Evolutionary conservation across 2,329 filamentous ascomycete genomes (phyloP).

Genomic region (Celoporthe dispersa): DNA sequence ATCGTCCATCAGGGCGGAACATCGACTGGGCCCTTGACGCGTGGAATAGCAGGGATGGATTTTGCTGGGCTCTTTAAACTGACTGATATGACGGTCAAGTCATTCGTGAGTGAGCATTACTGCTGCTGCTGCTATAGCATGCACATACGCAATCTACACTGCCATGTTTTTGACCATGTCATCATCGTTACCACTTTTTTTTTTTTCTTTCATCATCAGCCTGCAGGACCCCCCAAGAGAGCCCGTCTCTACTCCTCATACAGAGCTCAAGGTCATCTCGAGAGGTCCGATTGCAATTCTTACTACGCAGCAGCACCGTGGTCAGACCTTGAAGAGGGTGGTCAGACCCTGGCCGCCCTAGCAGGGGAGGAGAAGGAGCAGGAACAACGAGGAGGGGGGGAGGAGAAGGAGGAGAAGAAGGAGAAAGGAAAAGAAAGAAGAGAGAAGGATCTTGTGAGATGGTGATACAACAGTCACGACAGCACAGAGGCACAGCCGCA

Average conservation of each 20-base stretch:
- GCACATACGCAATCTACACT: background rate
- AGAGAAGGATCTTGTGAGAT: background rate
- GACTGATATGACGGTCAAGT: background rate
- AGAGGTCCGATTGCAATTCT: background rate
- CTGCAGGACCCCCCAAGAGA: no score
- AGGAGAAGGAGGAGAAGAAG: no score
- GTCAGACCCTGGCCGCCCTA: background rate
- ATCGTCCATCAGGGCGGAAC: background rate
- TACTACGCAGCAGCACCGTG: background rate
- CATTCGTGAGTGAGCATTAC: background rate
- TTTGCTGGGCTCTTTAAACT: background rate
- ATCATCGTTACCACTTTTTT: background rate
- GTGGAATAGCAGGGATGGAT: slow-evolving; percentile 1
- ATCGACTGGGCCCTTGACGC: background rate
- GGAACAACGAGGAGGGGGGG: background rate
- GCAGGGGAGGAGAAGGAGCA: background rate
- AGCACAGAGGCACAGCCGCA: background rate
- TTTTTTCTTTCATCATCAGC: no score
- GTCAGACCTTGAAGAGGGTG: background rate
- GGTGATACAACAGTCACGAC: background rate
- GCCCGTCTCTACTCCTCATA: no score
- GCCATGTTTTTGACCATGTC: background rate
- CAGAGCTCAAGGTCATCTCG: background rate
- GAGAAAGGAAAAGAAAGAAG: no score
- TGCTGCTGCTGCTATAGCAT: background rate